Evolutionary conservation across 495 filamentous ascomycete genomes (phyloP), one percentile per base, ranked within the genome.

Genomic region (Daldinia vernicosa): DNA sequence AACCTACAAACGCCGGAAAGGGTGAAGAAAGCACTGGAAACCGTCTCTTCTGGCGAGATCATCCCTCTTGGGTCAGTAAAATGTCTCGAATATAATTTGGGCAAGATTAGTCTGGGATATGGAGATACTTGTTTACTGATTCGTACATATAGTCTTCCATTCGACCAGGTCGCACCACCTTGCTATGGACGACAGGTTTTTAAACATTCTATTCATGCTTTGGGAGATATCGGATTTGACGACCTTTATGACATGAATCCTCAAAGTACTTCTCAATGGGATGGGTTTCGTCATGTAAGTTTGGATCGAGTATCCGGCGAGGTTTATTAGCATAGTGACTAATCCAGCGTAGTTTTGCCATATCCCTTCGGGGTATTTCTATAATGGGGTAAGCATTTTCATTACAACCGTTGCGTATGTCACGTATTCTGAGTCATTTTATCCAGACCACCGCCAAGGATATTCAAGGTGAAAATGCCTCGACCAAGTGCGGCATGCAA

Each of bases 261-360:
- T 3, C 89, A 92, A 75, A 86, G 86, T 62, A 85, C 86, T 3
- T 89, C 89, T 0, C 90, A 93, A 76, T 92, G 90, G 90, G 90
- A 93, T 70, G 89, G 90, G 1, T 84, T 92, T 30, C 81, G 88
- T 54, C 89, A 91, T 72, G 84, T 87, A 30, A 60, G 59, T 33
- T 28, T 24, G 15, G 32, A 27, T 12, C 4, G 4, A 27, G 6
- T 12, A 33, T n/a, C 33, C 40, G 15, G 7, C 26, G 8, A 15
- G 2, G 0, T 33, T 54, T 12, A 9, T 40, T 47, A 14, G 22
- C 6, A 24, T n/a, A 6, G 17, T 45, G 9, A 40, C 40, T 60
- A 43, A 64, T 7, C 2, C 9, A 3, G 53, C 39, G 45, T 54
- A 66, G 77, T 77, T 83, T 66, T 76, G 80, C 67, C 84, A 86